Evolutionary conservation across 345 rosid genomes (phyloP), one percentile per base, ranked within the genome.

Genomic region (Citrus reticulata): DNA sequence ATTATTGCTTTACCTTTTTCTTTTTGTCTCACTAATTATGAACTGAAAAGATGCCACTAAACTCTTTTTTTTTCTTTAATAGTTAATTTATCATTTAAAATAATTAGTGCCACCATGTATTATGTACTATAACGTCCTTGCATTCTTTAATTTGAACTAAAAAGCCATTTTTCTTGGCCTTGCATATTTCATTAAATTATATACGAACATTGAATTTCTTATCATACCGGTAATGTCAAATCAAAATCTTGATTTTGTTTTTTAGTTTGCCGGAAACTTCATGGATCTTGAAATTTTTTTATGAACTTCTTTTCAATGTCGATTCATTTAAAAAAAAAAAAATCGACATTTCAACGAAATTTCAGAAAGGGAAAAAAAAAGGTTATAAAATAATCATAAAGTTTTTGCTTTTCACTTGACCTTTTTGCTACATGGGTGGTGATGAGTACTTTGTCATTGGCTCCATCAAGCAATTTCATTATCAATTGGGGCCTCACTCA

Each of bases 71-170:
- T 17, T 17, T 17, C 58, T 17, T 54, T 54, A 54, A 54, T 54
- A 54, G 2, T 4, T 54, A 54, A 54, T 17, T 54, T 54, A 5
- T 16, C 22, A 17, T 16, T 19, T 54, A 54, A 54, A 54, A 54
- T 54, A 54, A 54, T 54, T 54, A 5, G 58, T 17, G 58, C n/a
- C 22, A 46, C 51, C 51, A 46, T 46, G 5, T 46, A 2, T 46
- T 13, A 11, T 11, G 51, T 46, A 46, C 51, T 13, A 46, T 3
- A 46, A 13, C 51, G 51, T 46, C 51, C 51, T 39, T 20, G 24
- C 35, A 25, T 39, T 60, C 68, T 65, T 78, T 68, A 75, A 59
- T 81, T 78, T 84, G 69, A 77, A 65, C 17, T 8, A n/a, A 72
- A 82, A 74, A 63, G n/a, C 29, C 24, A 4, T 4, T 42, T 27